Conservation (phyloP, 257 asterid species). For the Misopates orontium region DNA sequence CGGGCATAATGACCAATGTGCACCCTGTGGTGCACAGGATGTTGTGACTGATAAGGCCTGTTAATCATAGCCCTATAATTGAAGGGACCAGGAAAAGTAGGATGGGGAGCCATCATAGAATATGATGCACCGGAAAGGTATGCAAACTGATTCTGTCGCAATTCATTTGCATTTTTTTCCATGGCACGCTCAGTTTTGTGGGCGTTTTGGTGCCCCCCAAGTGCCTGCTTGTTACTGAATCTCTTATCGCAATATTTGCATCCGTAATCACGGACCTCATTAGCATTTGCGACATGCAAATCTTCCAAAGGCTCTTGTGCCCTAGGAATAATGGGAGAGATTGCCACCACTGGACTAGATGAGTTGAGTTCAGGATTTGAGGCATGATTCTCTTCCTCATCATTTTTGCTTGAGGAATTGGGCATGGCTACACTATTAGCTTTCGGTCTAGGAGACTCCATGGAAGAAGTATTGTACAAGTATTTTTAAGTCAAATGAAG, state of each 20-base stretch:
- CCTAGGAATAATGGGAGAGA: no score
- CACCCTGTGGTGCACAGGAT: no score
- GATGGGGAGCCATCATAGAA: neutral
- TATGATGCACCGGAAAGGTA: neutral
- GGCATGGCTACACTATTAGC: neutral
- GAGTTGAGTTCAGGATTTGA: no score
- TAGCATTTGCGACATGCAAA: neutral
- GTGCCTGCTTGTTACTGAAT: constrained; percentile 39
- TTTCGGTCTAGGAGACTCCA: no score
- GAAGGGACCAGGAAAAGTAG: no score
- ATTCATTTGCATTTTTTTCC: constrained; percentile 22
- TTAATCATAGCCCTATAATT: no score
- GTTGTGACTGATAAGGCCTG: no score
- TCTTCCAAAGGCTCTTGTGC: neutral
- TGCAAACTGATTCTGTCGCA: neutral
- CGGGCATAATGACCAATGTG: no score
- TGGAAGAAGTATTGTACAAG: neutral
- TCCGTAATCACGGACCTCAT: constrained; percentile 14
- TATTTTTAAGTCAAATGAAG: no score
- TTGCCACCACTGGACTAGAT: no score
- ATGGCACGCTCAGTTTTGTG: constrained; percentile 33
- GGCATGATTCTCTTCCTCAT: neutral
- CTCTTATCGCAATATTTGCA: constrained; percentile 37
- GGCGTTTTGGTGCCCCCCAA: constrained; percentile 48
- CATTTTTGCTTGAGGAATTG: neutral